Evolutionary conservation across 257 asterid species (phyloP), one percentile per base, ranked within the genome.

Genomic region (Agastache rugosa): DNA sequence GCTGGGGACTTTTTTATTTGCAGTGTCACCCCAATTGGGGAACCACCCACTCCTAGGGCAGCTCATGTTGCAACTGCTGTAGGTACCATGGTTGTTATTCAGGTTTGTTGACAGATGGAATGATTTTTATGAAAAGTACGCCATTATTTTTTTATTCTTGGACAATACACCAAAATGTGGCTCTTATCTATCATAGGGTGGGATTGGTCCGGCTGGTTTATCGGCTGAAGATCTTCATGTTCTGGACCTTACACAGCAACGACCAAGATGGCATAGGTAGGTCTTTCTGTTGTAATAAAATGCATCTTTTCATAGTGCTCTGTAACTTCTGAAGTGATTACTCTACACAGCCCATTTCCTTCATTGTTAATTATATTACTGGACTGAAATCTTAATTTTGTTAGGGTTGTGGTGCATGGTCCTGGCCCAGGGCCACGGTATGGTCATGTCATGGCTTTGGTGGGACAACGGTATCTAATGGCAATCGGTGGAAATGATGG

Each of bases 401-500:
- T 55, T 75, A 91, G 97, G 91, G 98, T 93, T 73, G 96, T 87
- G 39, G 99, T 94, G 71, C 99, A 92, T 78, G 99, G 98, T 60
- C 99, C 96, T 72, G 97, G 99, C 72, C 99, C 97, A 61, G 99
- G 99, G 79, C 93, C 97, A 9, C 96, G 97, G 41, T 92, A 92
- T 82, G 99, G 99, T 76, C 99, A 94, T 75, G 97, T 94, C 71
- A 94, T 92, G 98, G 99, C 97, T 80, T 87, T 94, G 87, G 99
- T 94, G 55, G 99, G 99, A 65, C 99, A 94, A 85, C 85, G 99
- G 27, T 94, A 94, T 85, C 92, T 94, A 78, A 94, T 94, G 98
- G 88, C 98, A 69, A 94, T 94, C 61, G 99, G 99, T 50, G 98
- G 99, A 86, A 94, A 94, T 89, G 98, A 94, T 82, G 99, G 99